Conservation (phyloP, 768 basidiomycete genomes). For the Suillus americanus region DNA sequence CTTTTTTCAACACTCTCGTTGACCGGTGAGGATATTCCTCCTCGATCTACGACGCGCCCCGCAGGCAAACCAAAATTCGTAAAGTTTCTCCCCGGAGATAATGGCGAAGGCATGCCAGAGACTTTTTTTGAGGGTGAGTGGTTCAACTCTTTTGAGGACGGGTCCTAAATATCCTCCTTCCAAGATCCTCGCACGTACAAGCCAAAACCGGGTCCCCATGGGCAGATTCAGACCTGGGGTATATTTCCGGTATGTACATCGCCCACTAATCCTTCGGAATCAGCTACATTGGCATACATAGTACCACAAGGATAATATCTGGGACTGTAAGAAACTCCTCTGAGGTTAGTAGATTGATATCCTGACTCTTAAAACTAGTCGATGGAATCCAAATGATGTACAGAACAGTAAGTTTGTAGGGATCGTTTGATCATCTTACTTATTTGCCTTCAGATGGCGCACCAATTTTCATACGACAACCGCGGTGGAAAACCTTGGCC, state of each 20-base stretch:
- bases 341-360: constrained; percentile 2
- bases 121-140: constrained; percentile 27
- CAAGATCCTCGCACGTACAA: constrained; percentile 9
- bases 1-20: neutral
- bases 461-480: constrained; percentile 14
- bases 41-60: neutral
- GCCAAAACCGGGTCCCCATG: constrained; percentile 22
- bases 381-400: constrained; percentile 14
- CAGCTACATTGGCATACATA: constrained; percentile 11
- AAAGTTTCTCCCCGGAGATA: constrained; percentile 24
- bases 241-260: constrained; percentile 21
- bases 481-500: constrained; percentile 16
- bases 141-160: constrained; percentile 1
- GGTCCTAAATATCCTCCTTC: constrained; percentile 9
- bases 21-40: neutral
- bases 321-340: constrained; percentile 15
- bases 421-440: constrained; percentile 3
- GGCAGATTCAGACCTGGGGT: constrained; percentile 33
- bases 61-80: constrained; percentile 13
- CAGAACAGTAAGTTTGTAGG: neutral
- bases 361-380: constrained; percentile 12
- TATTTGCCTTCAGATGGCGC: constrained; percentile 15
- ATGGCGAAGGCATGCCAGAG: constrained; percentile 24
- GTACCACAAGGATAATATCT: constrained; percentile 17
- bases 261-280: neutral